A percentile compares a stretch with the other conserved stretches of the same genome.
Evolutionary conservation across 768 basidiomycete species (phyloP).

Genomic region (Mycena alexandri): DNA sequence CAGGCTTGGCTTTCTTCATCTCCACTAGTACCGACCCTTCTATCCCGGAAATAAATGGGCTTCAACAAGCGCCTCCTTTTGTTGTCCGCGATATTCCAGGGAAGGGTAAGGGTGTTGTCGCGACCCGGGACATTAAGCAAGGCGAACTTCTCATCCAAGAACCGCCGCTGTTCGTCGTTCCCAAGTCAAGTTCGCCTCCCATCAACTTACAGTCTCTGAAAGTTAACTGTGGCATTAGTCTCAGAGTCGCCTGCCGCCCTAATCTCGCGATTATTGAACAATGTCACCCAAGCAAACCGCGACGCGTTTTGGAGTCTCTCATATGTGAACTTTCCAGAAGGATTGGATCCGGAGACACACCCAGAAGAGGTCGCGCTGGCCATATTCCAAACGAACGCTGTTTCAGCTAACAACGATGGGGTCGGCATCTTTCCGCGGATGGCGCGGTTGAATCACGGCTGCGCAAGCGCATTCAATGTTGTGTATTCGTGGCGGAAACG

Average conservation of each 20-base stretch:
- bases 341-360: conserved; percentile 52
- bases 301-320: conserved; percentile 67
- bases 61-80: conserved; percentile 39
- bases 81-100: conserved; percentile 63
- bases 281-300: conserved; percentile 49
- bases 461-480: conserved; percentile 74
- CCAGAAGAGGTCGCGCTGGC: conserved; percentile 66
- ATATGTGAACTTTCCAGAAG: conserved; percentile 63
- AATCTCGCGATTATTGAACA: conserved; percentile 52
- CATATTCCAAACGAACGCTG: conserved; percentile 77
- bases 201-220: conserved; percentile 1
- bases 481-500: conserved; percentile 72
- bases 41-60: background rate
- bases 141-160: conserved; percentile 72
- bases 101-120: conserved; percentile 68
- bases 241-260: conserved; percentile 59
- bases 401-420: conserved; percentile 64
- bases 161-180: conserved; percentile 66
- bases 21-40: background rate
- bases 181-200: conserved; percentile 55
- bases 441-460: conserved; percentile 78
- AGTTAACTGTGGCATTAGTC: conserved; percentile 46
- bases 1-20: conserved; percentile 16
- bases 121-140: conserved; percentile 67
- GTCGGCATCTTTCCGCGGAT: conserved; percentile 78